Conservation (phyloP, 495 filamentous ascomycete species). For the Neurospora terricola region DNA sequence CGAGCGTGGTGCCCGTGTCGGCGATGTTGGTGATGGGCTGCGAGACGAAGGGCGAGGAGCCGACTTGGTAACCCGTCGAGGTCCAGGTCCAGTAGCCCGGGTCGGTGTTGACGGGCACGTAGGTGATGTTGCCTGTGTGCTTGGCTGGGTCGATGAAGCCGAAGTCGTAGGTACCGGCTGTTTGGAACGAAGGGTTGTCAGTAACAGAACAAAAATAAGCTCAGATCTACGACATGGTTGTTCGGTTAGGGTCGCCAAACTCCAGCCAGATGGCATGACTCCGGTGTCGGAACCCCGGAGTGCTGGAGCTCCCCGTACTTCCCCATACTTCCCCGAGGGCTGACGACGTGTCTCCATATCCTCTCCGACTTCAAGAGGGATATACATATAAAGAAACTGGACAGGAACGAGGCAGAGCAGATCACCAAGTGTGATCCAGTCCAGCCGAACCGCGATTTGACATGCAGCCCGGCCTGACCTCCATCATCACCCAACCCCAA, state of each 20-base stretch:
- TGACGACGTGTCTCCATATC: neutral
- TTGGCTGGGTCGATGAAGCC: constrained; percentile 58
- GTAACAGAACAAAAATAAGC: neutral
- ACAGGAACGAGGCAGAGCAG: neutral
- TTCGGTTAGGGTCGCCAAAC: neutral
- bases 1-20: constrained; percentile 69
- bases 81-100: constrained; percentile 70
- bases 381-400: neutral
- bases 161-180: constrained; percentile 64
- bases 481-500: neutral
- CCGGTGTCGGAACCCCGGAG: neutral
- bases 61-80: constrained; percentile 51
- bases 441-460: neutral
- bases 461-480: neutral
- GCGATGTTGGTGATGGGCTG: constrained; percentile 43
- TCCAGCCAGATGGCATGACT: neutral
- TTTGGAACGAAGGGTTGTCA: neutral
- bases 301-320: neutral
- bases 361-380: neutral
- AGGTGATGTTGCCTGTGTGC: constrained; percentile 56
- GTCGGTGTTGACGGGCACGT: constrained; percentile 45
- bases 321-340: neutral
- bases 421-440: neutral
- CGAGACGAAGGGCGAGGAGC: constrained; percentile 26
- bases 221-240: neutral